Evolutionary conservation across 139 green algal genomes (phyloP), one percentile per base, ranked within the genome.

Genomic region (Micractinium conductrix): DNA sequence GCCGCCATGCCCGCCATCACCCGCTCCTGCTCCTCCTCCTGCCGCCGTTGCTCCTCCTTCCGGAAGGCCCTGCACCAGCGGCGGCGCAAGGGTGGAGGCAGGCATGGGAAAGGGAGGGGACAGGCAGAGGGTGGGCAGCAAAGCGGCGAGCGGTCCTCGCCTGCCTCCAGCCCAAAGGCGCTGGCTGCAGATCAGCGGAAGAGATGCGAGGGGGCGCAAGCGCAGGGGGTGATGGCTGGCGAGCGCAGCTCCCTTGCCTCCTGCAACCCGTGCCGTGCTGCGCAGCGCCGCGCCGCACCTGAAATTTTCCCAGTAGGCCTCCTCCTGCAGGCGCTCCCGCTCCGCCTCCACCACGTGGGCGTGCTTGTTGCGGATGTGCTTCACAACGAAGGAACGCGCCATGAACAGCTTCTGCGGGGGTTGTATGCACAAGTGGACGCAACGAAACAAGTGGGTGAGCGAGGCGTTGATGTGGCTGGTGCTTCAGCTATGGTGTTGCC

Each of bases 321-420:
- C 63, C 45, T 91, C 88, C 58, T 71, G 78, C 38, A 91, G 67
- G 74, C 85, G 74, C 16, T 91, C 89, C 2, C 87, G 88, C 87
- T 94, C 86, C 28, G 79, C 86, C 14, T 94, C 87, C 70, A 98
- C 33, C 74, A 93, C 90, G 21, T 93, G 86, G 7, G 86, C 83
- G 84, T 98, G 95, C 92, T 98, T 98, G 63, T 89, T 91, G 38
- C 88, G 89, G 60, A 98, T 94, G 88, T 98, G 95, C 90, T 98
- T 98, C 14, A 97, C 69, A 65, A 98, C 95, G 89, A 96, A 98
- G 53, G 96, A 93, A 63, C 90, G 92, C 30, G 84, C 95, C 60
- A 97, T 86, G 71, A 98, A 98, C 85, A 97, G 83, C 89, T 82
- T 82, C 76, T 82, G 76, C 76, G 16, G 38, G 1, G 4, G n/a